Evolutionary conservation across 306 rosid genomes (phyloP), one percentile per base, ranked within the genome.

Genomic region (Pyrus pyrifolia): DNA sequence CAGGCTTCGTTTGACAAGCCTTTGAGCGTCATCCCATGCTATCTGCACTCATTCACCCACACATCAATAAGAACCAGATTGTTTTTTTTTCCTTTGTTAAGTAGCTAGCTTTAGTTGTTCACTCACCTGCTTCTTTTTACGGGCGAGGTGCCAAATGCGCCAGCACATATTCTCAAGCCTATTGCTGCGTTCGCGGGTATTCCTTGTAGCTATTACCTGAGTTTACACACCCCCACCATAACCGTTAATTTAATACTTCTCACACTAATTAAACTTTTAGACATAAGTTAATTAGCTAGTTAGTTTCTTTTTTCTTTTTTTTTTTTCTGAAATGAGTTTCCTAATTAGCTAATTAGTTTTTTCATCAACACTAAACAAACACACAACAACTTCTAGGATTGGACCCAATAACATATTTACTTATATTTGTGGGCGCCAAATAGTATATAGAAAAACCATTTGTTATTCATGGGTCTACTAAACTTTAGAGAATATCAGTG

Each of bases 161-260:
- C 97, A 91, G 85, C 97, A 91, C 90, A 85, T 86, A 80, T 91
- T 91, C 90, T 86, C 97, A 73, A 91, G 82, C 82, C 95, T 85
- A 42, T 84, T 85, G 81, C 86, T 85, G 53, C 90, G 84, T 11
- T 86, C 94, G 40, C 90, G 88, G 59, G 68, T 76, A 77, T 83
- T 91, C 78, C 97, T 86, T 31, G 86, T 89, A 11, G 97, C 91
- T 81, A 79, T 86, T 29, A 87, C 91, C 94, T 81, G 90, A 38
- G 42, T 38, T 38, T 38, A 38, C 42, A 38, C 42, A 38, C 2
- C 42, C 9, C 42, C 42, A 38, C 8, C 49, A 75, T 17, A 27
- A 22, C 58, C 52, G 1, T 19, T 52, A 6, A 6, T 57, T 33
- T 19, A 55, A 19, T 3, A 55, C 25, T 3, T 55, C 27, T 55